phyloP scores from a whole-genome alignment of 345 rosid genomes.

The Trapa bicornis region DNA sequence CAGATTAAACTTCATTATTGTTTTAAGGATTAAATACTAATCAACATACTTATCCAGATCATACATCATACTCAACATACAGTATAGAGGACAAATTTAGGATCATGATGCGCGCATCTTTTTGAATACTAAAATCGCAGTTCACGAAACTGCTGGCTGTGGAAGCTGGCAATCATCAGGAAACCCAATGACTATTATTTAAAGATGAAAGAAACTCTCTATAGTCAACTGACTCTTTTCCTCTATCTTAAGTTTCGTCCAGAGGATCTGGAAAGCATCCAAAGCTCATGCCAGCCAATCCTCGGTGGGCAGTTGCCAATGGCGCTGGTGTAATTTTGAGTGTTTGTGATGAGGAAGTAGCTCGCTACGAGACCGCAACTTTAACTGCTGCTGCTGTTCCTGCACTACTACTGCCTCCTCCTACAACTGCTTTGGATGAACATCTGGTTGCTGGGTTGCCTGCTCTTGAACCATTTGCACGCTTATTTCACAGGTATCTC shows the following conservation, averaged over 20 bases:
- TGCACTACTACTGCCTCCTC: conserved; percentile 95
- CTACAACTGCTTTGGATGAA: conserved; percentile 88
- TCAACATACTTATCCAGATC: no score
- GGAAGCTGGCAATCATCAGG: no score
- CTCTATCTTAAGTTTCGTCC: conserved; percentile 38
- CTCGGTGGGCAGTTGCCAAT: conserved; percentile 98
- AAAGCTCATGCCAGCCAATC: conserved; percentile 83
- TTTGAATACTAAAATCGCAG: no score
- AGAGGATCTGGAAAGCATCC: conserved; percentile 98
- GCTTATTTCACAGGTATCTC: conserved; percentile 74
- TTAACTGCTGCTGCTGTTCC: conserved; percentile 94
- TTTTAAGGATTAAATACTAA: neutral
- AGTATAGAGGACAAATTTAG: neutral
- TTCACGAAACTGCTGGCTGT: no score
- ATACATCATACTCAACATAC: neutral
- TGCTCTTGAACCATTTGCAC: conserved; percentile 95
- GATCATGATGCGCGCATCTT: neutral
- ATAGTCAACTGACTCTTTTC: neutral
- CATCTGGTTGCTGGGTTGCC: conserved; percentile 98
- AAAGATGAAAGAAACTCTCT: neutral
- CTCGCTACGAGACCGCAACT: conserved; percentile 88
- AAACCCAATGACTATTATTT: neutral
- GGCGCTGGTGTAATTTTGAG: conserved; percentile 97
- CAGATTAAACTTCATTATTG: neutral
- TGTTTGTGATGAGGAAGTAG: conserved; percentile 95